Evolutionary conservation across 2,329 filamentous ascomycete genomes (phyloP).

Genomic region (Colletotrichum sp.): DNA sequence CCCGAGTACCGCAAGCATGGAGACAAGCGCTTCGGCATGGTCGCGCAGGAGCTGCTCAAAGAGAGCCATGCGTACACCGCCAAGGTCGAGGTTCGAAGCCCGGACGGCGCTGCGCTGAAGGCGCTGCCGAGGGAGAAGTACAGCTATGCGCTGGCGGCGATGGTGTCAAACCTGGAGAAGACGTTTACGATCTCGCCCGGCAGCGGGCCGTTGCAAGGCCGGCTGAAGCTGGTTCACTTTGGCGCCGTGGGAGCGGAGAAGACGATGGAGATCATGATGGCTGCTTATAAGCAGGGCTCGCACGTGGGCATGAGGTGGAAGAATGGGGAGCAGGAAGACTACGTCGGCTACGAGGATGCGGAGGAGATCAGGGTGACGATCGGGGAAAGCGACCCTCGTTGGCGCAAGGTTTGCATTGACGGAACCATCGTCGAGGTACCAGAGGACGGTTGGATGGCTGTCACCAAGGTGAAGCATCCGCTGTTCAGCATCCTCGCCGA

Average conservation of each 20-base stretch:
- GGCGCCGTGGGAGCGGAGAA: conserved; percentile 67
- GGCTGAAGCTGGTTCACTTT: conserved; percentile 77
- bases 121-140: conserved; percentile 52
- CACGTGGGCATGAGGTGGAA: conserved; percentile 58
- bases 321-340: conserved; percentile 56
- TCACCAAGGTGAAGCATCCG: conserved; percentile 54
- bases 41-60: conserved; percentile 75
- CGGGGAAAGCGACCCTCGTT: conserved; percentile 70
- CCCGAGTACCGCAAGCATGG: conserved; percentile 79
- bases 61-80: conserved; percentile 56
- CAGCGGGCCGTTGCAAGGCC: conserved; percentile 72
- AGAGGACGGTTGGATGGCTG: conserved; percentile 71
- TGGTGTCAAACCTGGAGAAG: conserved; percentile 83
- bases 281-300: conserved; percentile 61
- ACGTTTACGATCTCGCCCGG: conserved; percentile 82
- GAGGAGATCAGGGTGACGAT: conserved; percentile 71
- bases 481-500: conserved; percentile 51
- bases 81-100: conserved; percentile 30
- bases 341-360: conserved; percentile 75
- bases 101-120: conserved; percentile 27
- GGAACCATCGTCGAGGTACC: conserved; percentile 83
- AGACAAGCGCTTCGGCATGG: conserved; percentile 81
- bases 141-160: conserved; percentile 76
- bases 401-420: conserved; percentile 91
- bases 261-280: conserved; percentile 79